Evolutionary conservation across 257 asterid genomes (phyloP).

Genomic region (Knoxia roxburghii): DNA sequence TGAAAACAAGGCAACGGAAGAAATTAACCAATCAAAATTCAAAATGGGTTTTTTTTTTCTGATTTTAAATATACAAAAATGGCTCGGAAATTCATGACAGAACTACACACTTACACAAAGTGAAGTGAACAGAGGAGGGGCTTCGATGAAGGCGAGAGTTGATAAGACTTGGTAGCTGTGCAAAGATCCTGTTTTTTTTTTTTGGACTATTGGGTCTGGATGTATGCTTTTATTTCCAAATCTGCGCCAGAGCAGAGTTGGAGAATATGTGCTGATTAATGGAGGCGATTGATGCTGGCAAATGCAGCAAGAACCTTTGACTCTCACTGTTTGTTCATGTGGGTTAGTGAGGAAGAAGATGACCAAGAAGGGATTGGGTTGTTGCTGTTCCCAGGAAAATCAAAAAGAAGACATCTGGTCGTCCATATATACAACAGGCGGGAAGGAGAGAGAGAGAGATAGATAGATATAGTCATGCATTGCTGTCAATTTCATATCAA

Average conservation of each 20-base stretch:
- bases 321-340: slow-evolving; percentile 18
- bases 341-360: slow-evolving; percentile 7
- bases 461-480: no score
- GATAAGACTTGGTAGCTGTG: not conserved
- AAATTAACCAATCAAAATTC: not conserved
- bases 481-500: no score
- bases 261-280: not conserved
- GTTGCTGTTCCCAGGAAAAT: slow-evolving; percentile 37
- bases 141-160: slow-evolving; percentile 8
- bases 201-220: no score
- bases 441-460: not conserved
- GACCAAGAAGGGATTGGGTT: slow-evolving; percentile 4
- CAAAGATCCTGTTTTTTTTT: slow-evolving; percentile 2
- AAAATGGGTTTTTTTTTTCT: not conserved
- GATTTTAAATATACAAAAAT: not conserved
- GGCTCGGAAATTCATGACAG: slow-evolving; percentile 11
- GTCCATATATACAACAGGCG: slow-evolving; percentile 12
- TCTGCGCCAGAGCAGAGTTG: not conserved
- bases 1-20: slow-evolving; percentile 14
- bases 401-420: slow-evolving; percentile 14
- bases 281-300: no score
- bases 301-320: slow-evolving; percentile 1
- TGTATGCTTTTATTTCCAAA: no score
- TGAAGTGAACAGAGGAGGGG: slow-evolving; percentile 18
- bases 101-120: slow-evolving; percentile 27